Evolutionary conservation across 2,329 filamentous ascomycete species (phyloP).

Genomic region (Ceratocystis destructans): DNA sequence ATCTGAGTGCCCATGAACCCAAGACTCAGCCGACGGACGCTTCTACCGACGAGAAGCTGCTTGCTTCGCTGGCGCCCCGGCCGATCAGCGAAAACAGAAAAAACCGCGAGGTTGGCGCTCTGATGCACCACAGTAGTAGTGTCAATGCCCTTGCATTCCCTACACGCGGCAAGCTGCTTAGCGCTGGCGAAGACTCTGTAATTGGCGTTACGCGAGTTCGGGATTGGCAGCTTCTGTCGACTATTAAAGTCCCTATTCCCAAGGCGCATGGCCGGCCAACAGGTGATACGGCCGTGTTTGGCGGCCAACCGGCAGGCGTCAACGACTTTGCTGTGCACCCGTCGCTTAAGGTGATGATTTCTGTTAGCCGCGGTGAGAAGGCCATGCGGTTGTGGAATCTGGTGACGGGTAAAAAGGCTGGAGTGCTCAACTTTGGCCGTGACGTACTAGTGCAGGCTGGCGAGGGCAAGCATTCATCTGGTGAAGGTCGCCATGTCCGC

Average conservation of each 20-base stretch:
- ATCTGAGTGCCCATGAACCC: slow-evolving; percentile 58
- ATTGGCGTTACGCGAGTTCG: slow-evolving; percentile 76
- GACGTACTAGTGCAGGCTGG: slow-evolving; percentile 60
- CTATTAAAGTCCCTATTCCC: slow-evolving; percentile 77
- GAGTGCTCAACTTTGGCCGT: slow-evolving; percentile 71
- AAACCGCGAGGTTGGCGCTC: slow-evolving; percentile 75
- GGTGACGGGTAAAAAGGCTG: slow-evolving; percentile 89
- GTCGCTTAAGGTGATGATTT: slow-evolving; percentile 93
- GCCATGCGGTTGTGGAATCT: slow-evolving; percentile 94
- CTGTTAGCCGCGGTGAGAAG: slow-evolving; percentile 74
- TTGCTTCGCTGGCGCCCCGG: slow-evolving; percentile 55
- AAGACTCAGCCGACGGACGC: slow-evolving; percentile 25
- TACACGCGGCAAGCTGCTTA: slow-evolving; percentile 72
- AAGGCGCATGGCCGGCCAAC: slow-evolving; percentile 68
- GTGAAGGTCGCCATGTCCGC: slow-evolving; percentile 67
- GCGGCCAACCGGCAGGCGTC: slow-evolving; percentile 70
- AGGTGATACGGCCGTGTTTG: slow-evolving; percentile 75
- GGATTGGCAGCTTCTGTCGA: slow-evolving; percentile 78
- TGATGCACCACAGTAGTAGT: slow-evolving; percentile 74
- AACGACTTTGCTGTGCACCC: slow-evolving; percentile 95
- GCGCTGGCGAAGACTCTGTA: slow-evolving; percentile 79
- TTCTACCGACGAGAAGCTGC: slow-evolving; percentile 32
- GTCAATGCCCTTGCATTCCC: slow-evolving; percentile 73
- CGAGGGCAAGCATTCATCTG: slow-evolving; percentile 61
- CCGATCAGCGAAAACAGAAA: slow-evolving; percentile 70